Base-by-base conservation (phyloP, 345 rosid genomes). In the Dovyalis caffra region DNA sequence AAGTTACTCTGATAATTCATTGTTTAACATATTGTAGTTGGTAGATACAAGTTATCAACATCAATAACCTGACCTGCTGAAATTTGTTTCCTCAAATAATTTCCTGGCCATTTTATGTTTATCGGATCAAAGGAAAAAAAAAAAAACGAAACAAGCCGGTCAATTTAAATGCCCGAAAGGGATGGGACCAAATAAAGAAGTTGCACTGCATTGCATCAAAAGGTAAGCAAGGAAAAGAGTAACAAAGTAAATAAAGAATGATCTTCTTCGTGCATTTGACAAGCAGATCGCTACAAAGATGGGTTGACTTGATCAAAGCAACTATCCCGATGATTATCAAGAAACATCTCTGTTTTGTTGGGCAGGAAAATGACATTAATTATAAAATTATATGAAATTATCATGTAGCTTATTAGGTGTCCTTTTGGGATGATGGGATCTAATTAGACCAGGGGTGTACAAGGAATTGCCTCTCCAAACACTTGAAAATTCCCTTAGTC, bases 261-360 rank as follows among this genome's bases (percentile, higher is more conserved):
- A 35, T 8, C 28, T 16, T 65, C 14, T 16, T 65, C 14, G 65
- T n/a, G 66, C 70, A 68, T 29, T 70, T 28, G 78, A 70, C 79
- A 70, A 47, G 62, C 63, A 38, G 65, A 73, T 82, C 70, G 37
- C 73, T 78, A 23, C 82, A 76, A 51, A 65, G 32, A 33, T 47
- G 75, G 80, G 66, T 76, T 79, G 80, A 79, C 82, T 73, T 47
- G 37, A 78, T 76, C 82, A 49, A 68, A 67, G 33, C 76, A 77
- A 32, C 68, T 6, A 38, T 37, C 8, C 29, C 31, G 21, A 8
- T 56, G 8, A 37, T 38, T 60, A 47, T 25, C 34, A 64, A 37
- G 18, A 14, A 28, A 35, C 34, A 14, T 25, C 12, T 34, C 21
- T 18, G 28, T 53, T n/a, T 66, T 28, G 14, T 23, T 20, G 62